phyloP scores from a whole-genome alignment of 2,329 filamentous ascomycete genomes.

The Didymosphaeria variabile region DNA sequence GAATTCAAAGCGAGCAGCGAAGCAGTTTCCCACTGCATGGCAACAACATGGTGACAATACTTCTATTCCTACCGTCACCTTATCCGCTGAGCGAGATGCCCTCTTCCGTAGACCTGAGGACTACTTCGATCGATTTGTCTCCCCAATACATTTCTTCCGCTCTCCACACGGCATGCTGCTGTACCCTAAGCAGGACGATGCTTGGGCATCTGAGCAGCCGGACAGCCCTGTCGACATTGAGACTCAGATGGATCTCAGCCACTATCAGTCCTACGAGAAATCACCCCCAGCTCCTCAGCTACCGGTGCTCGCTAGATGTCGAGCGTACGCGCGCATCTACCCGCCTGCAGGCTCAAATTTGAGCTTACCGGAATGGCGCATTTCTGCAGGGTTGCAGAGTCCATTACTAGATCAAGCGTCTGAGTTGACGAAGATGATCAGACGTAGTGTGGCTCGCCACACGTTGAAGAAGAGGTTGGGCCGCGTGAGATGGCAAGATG shows the following conservation, averaged over 20 bases:
- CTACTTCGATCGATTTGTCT: slow-evolving; percentile 61
- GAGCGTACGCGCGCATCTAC: slow-evolving; percentile 51
- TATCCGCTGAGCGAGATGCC: slow-evolving; percentile 45
- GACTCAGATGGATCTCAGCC: slow-evolving; percentile 37
- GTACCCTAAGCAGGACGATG: slow-evolving; percentile 35
- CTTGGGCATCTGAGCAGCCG: slow-evolving; percentile 36
- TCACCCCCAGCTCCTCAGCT: slow-evolving; percentile 19
- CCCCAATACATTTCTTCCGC: slow-evolving; percentile 61
- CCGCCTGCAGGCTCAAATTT: slow-evolving; percentile 53
- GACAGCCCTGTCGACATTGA: slow-evolving; percentile 42
- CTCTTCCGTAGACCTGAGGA: slow-evolving; percentile 55
- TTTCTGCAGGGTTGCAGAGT: slow-evolving; percentile 50
- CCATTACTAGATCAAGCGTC: slow-evolving; percentile 51
- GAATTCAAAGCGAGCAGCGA: slow-evolving; percentile 29
- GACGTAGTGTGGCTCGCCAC: slow-evolving; percentile 51
- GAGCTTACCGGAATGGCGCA: slow-evolving; percentile 52
- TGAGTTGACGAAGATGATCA: slow-evolving; percentile 53
- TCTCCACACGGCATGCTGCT: slow-evolving; percentile 49
- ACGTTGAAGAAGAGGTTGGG: slow-evolving; percentile 34
- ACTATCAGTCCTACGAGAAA: slow-evolving; percentile 35
- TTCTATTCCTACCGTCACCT: slow-evolving; percentile 36
- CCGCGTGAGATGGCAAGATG: slow-evolving; percentile 34
- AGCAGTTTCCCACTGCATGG: slow-evolving; percentile 38
- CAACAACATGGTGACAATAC: slow-evolving; percentile 35
- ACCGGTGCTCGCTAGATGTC: slow-evolving; percentile 39